A percentile compares a stretch with the other conserved stretches of the same genome.
Evolutionary conservation across 345 rosid species (phyloP).

Genomic region (Raphanus sativus): DNA sequence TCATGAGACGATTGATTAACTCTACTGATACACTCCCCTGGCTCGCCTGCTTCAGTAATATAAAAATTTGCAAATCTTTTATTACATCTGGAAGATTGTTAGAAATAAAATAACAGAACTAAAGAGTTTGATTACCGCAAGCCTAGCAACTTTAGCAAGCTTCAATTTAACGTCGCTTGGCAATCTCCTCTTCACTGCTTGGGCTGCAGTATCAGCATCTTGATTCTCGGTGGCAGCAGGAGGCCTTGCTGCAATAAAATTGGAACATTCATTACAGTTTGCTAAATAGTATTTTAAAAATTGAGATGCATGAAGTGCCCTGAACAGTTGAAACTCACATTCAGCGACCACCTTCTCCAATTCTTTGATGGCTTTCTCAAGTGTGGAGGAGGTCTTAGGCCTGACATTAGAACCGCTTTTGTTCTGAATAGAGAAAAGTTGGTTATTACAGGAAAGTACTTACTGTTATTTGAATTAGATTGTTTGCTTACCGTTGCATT

Average conservation of each 20-base stretch:
- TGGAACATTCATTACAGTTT: slow-evolving; percentile 4
- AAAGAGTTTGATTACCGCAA: slow-evolving; percentile 52
- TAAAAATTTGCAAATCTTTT: slow-evolving; percentile 4
- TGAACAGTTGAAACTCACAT: slow-evolving; percentile 54
- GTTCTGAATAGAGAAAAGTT: slow-evolving; percentile 34
- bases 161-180: slow-evolving; percentile 68
- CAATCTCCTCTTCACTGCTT: slow-evolving; percentile 73
- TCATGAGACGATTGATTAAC: slow-evolving; percentile 77
- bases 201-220: slow-evolving; percentile 71
- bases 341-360: slow-evolving; percentile 87
- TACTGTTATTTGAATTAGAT: slow-evolving; percentile 46
- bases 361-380: slow-evolving; percentile 90
- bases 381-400: slow-evolving; percentile 61
- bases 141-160: slow-evolving; percentile 75
- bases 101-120: background rate
- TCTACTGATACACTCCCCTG: slow-evolving; percentile 81
- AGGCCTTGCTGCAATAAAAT: slow-evolving; percentile 66
- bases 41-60: slow-evolving; percentile 55
- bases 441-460: slow-evolving; percentile 43
- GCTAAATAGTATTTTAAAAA: background rate
- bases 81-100: slow-evolving; percentile 1
- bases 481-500: slow-evolving; percentile 60
- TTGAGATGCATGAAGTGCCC: background rate
- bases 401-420: slow-evolving; percentile 60
- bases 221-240: slow-evolving; percentile 67